Evolutionary conservation across 2,329 filamentous ascomycete species (phyloP).

Genomic region (Diplodia sapinea): DNA sequence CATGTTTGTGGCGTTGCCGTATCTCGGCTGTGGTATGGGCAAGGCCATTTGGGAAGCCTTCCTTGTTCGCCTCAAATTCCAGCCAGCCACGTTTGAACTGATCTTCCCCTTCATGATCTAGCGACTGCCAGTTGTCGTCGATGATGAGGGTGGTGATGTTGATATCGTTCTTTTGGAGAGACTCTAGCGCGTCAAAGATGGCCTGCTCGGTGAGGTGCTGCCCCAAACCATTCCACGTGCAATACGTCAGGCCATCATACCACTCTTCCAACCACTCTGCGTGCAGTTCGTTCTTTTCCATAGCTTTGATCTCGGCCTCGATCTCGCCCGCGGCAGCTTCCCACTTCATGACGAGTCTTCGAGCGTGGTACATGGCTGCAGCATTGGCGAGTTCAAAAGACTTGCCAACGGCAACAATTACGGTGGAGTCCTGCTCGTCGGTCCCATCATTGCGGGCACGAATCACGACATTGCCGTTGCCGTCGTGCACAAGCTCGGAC

Average conservation of each 20-base stretch:
- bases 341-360: conserved; percentile 62
- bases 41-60: conserved; percentile 80
- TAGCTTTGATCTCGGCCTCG: conserved; percentile 54
- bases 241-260: conserved; percentile 93
- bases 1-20: conserved; percentile 67
- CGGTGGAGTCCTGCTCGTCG: conserved; percentile 60
- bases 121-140: conserved; percentile 94
- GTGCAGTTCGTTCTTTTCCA: conserved; percentile 58
- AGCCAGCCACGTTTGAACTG: conserved; percentile 56
- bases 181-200: conserved; percentile 75
- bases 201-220: conserved; percentile 82
- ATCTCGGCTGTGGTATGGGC: conserved; percentile 73
- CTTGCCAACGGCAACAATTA: conserved; percentile 74
- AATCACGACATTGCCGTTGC: conserved; percentile 69
- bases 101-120: conserved; percentile 60
- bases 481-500: conserved; percentile 70
- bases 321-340: conserved; percentile 54
- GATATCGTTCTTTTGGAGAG: conserved; percentile 73
- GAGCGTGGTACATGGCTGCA: conserved; percentile 86
- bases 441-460: conserved; percentile 74
- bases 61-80: conserved; percentile 82
- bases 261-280: conserved; percentile 80
- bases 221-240: conserved; percentile 94
- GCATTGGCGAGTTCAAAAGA: conserved; percentile 77
- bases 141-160: conserved; percentile 86